Base-by-base conservation (phyloP, 164 flowering plant species). In the Berberis vulgaris region DNA sequence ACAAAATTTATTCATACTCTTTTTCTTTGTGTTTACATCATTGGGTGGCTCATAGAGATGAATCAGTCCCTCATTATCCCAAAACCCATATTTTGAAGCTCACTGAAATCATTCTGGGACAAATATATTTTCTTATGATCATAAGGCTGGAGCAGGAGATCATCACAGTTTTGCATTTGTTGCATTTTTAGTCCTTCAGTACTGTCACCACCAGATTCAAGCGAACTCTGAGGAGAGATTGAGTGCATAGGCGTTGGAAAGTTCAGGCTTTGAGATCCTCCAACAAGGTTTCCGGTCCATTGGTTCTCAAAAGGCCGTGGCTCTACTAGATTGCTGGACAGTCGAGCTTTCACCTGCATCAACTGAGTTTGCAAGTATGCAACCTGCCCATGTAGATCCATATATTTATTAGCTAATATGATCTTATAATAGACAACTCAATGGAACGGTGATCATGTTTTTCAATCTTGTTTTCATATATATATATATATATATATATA, bases 31-130 rank as follows among this genome's bases (percentile, higher is more conserved):
- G 26, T 26, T 26, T 26, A 26, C 26, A 26, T 26, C 26, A 26
- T 26, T 26, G 26, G 26, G 26, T 26, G 26, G 26, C 26, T 26
- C 26, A 26, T 26, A 26, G 26, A 26, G 0, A 26, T 26, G 26
- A 26, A 26, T 78, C 53, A 85, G 65, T 84, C 75, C 63, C 81
- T 86, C 89, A 86, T 89, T 91, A 87, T 87, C 68, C 94, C 76
- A 71, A 83, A 69, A 45, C 89, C 97, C 61, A 89, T 68, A 55
- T 74, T 86, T 75, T 86, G 90, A 74, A 89, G 93, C 75, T 89
- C 97, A 54, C 86, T 78, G 77, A 84, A 75, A 54, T 89, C 86
- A 57, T 66, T 71, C 39, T 63, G 72, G 3, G 72, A 70, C n/a
- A 82, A 67, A 65, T 26, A 10, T 52, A 76, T 82, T 57, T 71